phyloP scores from a whole-genome alignment of 2,329 filamentous ascomycete genomes.

The Colletotrichum trifolii region DNA sequence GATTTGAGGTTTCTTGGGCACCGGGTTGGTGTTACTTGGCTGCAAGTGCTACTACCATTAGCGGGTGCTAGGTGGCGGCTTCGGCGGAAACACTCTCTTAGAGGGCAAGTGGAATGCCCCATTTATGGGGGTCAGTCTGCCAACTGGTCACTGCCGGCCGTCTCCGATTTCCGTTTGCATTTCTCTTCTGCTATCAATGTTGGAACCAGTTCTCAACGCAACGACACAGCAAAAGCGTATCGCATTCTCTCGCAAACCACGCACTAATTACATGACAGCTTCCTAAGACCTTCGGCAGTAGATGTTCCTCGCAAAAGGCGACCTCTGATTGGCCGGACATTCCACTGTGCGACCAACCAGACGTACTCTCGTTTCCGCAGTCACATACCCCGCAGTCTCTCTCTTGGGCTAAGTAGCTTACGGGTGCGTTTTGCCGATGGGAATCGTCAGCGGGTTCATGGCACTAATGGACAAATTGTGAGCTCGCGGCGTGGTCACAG shows the following conservation, averaged over 20 bases:
- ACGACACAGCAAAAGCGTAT: neutral
- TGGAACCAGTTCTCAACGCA: constrained; percentile 17
- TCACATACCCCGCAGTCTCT: constrained; percentile 26
- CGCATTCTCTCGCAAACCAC: neutral
- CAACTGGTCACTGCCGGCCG: constrained; percentile 19
- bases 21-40: constrained; percentile 10
- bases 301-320: constrained; percentile 2
- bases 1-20: constrained; percentile 17
- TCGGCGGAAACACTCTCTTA: constrained; percentile 10
- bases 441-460: constrained; percentile 54
- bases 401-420: constrained; percentile 5
- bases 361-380: neutral
- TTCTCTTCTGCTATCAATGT: constrained; percentile 23
- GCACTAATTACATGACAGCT: neutral
- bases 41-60: constrained; percentile 9
- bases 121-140: constrained; percentile 26
- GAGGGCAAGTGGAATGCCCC: constrained; percentile 18
- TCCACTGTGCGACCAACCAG: constrained; percentile 23
- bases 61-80: constrained; percentile 6
- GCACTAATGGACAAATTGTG: constrained; percentile 41
- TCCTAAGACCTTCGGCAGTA: constrained; percentile 19
- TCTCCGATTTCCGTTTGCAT: constrained; percentile 35
- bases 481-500: constrained; percentile 25
- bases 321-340: constrained; percentile 17
- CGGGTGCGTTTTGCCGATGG: constrained; percentile 43